Base-by-base conservation (phyloP, 331 rosid species). In the Erythrophleum ivorense region DNA sequence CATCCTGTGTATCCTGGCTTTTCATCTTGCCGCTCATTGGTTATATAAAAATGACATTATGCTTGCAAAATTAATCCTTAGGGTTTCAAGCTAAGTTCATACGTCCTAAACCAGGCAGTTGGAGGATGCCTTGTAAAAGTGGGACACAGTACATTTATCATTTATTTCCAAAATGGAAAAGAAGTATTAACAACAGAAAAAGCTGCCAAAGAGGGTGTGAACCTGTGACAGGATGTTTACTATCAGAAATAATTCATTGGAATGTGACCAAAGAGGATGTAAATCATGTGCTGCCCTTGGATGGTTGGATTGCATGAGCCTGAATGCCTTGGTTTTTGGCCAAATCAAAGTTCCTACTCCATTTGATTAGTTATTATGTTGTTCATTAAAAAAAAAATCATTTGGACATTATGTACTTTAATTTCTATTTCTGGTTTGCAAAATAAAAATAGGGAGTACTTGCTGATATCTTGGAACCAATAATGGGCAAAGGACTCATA, bases 401-500 rank as follows among this genome's bases (percentile, higher is more conserved):
- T 60, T 81, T 82, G 53, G 34, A 21, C 2, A 52, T 43, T 12
- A 71, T 48, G 71, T 43, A 70, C 33, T 49, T 77, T 79, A 66
- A 82, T 71, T 24, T 82, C 69, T 81, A 80, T 45, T 59, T 46
- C 46, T 76, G 79, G 69, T 85, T 82, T 83, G 71, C 29, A 60
- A 78, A 59, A 83, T 81, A 69, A 82, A 76, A 82, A 71, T 88
- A 91, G 99, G 98, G 99, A 86, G 94, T 95, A 82, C 98, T 95
- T 78, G 99, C 99, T 74, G 99, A 95, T 90, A 93, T 95, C 86
- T 94, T 95, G 29, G 99, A 95, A 76, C 99, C 99, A 53, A 93
- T 95, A 77, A 93, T 95, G 99, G 99, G 99, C 34, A 95, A 95
- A 84, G 99, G 99, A 80, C 99, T 95, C 77, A 95, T 95, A 78